Percentiles rank a stretch among this genome's conserved stretches.
Evolutionary conservation across 345 rosid species (phyloP).

Genomic region (Linum tenue): DNA sequence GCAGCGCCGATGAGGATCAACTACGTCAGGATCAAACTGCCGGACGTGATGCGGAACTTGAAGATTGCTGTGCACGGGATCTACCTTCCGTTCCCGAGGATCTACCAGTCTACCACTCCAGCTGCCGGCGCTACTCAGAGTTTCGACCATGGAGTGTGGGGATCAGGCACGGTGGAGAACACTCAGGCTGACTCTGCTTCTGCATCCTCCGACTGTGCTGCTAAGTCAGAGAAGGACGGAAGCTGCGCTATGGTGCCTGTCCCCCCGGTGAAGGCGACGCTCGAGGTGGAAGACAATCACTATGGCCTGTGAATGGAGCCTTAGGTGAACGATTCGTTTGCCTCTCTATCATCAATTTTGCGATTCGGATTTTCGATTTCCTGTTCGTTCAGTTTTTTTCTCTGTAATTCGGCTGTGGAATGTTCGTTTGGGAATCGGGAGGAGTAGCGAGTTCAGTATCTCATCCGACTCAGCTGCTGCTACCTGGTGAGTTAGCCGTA

Average conservation of each 20-base stretch:
- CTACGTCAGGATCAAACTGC: slow-evolving; percentile 40
- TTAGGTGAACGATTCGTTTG: neutral
- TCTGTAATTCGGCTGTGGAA: neutral
- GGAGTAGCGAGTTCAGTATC: neutral
- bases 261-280: slow-evolving; percentile 18
- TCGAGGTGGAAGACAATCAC: slow-evolving; percentile 29
- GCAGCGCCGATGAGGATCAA: slow-evolving; percentile 39
- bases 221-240: slow-evolving; percentile 14
- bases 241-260: slow-evolving; percentile 12
- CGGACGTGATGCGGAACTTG: slow-evolving; percentile 41
- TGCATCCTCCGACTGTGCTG: slow-evolving; percentile 10
- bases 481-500: neutral
- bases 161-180: slow-evolving; percentile 3
- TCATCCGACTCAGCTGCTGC: neutral
- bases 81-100: slow-evolving; percentile 43
- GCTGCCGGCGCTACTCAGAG: slow-evolving; percentile 15
- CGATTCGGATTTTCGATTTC: neutral
- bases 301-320: slow-evolving; percentile 16
- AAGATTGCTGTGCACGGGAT: slow-evolving; percentile 45
- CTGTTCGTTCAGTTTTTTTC: neutral
- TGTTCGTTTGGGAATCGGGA: no score
- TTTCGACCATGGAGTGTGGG: slow-evolving; percentile 11
- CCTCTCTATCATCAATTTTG: neutral
- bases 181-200: neutral
- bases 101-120: slow-evolving; percentile 14